Conservation (phyloP, 2,329 filamentous ascomycete genomes). For the Colletotrichum plurivorum region DNA sequence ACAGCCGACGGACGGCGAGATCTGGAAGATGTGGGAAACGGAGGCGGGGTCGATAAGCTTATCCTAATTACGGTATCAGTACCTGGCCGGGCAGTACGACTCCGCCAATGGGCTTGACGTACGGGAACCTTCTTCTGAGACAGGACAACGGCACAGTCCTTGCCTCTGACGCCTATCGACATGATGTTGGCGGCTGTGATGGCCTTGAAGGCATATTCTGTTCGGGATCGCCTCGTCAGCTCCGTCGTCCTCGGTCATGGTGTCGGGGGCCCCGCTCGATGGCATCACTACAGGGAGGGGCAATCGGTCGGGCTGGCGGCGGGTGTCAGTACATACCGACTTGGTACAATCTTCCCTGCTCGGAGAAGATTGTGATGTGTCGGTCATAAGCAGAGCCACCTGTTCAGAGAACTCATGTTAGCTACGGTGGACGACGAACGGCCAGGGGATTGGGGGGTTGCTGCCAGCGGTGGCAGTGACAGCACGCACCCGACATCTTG, state of each 20-base stretch:
- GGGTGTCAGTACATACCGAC: conserved; percentile 80
- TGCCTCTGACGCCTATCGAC: conserved; percentile 94
- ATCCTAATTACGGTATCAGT: conserved; percentile 74
- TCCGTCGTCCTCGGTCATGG: conserved; percentile 9
- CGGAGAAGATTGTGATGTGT: conserved; percentile 99
- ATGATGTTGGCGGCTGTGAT: conserved; percentile 99
- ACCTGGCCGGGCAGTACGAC: conserved; percentile 41
- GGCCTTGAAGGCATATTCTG: conserved; percentile 99
- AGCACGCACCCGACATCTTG: conserved; percentile 68
- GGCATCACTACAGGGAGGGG: conserved; percentile 38
- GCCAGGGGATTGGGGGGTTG: conserved; percentile 34
- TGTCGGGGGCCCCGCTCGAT: conserved; percentile 32
- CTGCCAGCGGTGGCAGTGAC: conserved; percentile 5
- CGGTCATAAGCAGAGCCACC: conserved; percentile 94
- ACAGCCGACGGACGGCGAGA: conserved; percentile 95
- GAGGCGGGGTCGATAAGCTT: conserved; percentile 98
- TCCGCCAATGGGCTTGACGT: conserved; percentile 58
- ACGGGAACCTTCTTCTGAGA: conserved; percentile 99
- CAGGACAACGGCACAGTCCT: conserved; percentile 96
- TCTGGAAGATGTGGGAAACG: conserved; percentile 96
- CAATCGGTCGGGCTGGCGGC: conserved; percentile 23
- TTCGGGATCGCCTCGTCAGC: conserved; percentile 47
- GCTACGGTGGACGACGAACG: conserved; percentile 40
- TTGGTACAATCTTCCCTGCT: conserved; percentile 99
- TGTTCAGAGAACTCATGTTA: conserved; percentile 54